Conservation (phyloP, 2,329 filamentous ascomycete species). For the Reticulascus tulasneorum region DNA sequence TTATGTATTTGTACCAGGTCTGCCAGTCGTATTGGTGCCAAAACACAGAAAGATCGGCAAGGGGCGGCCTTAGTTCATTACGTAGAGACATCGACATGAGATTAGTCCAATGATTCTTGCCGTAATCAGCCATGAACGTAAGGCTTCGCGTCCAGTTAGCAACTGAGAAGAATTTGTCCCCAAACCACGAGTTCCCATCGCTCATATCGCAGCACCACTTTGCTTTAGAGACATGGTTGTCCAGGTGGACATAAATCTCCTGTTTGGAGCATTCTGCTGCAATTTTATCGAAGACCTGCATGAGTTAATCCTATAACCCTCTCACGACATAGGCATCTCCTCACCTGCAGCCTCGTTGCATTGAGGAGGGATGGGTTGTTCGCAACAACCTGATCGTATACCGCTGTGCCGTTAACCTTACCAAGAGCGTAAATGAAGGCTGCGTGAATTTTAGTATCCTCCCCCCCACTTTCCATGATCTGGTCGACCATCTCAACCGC, state of each 20-base stretch:
- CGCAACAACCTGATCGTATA: constrained; percentile 40
- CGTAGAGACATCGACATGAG: constrained; percentile 38
- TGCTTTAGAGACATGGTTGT: constrained; percentile 46
- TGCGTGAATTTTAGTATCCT: constrained; percentile 30
- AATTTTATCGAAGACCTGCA: constrained; percentile 50
- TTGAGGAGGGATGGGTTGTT: constrained; percentile 47
- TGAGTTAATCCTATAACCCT: no score
- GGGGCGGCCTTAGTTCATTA: constrained; percentile 37
- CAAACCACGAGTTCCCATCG: constrained; percentile 48
- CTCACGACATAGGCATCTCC: no score
- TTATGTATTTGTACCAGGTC: constrained; percentile 41
- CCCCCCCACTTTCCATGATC: constrained; percentile 32
- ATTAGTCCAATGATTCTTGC: constrained; percentile 31
- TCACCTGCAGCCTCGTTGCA: constrained; percentile 41
- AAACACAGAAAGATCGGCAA: constrained; percentile 22
- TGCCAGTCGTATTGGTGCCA: constrained; percentile 37
- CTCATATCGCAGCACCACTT: constrained; percentile 41
- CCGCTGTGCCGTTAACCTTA: constrained; percentile 39
- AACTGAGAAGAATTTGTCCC: constrained; percentile 48
- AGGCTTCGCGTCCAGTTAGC: constrained; percentile 50
- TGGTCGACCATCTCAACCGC: constrained; percentile 54
- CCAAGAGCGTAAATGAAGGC: constrained; percentile 38
- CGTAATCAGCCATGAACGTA: constrained; percentile 44
- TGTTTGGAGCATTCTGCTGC: constrained; percentile 45
- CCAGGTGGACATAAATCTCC: constrained; percentile 42